A percentile compares a stretch with the other conserved stretches of the same genome.
phyloP scores from a whole-genome alignment of 192 early-diverging fungal genomes.

The Glomus cerebriforme region DNA sequence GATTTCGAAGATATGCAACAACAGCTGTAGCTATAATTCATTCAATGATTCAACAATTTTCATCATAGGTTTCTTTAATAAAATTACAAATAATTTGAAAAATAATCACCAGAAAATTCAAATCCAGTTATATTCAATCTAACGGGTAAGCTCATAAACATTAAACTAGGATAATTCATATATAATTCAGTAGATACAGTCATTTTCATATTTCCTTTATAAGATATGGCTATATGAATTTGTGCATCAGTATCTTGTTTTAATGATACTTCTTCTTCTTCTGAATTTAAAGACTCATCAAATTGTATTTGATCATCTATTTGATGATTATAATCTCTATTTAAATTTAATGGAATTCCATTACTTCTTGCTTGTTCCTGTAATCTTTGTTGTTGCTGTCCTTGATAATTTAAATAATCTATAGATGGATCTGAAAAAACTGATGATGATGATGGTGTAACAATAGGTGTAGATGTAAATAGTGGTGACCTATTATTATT shows the following conservation, averaged over 20 bases:
- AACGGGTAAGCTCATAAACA: slow-evolving; percentile 76
- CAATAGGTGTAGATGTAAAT: background rate
- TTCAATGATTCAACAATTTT: too few relatives aligned
- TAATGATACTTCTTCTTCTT: slow-evolving; percentile 4
- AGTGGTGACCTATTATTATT: background rate
- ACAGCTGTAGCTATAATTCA: slow-evolving; percentile 59
- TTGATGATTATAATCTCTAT: background rate
- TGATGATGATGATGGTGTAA: background rate
- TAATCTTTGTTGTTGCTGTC: background rate
- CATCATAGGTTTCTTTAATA: background rate
- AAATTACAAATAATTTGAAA: background rate
- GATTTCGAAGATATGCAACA: slow-evolving; percentile 63
- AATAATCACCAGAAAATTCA: slow-evolving; percentile 58
- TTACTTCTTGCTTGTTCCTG: background rate
- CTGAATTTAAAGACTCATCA: background rate
- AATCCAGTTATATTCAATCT: slow-evolving; percentile 68
- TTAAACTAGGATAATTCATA: slow-evolving; percentile 75
- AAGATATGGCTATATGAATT: slow-evolving; percentile 59
- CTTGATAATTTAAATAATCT: background rate
- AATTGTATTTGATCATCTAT: background rate
- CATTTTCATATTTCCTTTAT: slow-evolving; percentile 75
- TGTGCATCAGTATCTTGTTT: slow-evolving; percentile 70
- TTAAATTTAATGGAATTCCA: background rate
- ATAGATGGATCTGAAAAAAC: background rate
- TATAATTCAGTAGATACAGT: slow-evolving; percentile 67